Percentiles rank a stretch among this genome's conserved stretches.
Evolutionary conservation across 2,329 filamentous ascomycete species (phyloP).

Genomic region (Exophiala sp.): DNA sequence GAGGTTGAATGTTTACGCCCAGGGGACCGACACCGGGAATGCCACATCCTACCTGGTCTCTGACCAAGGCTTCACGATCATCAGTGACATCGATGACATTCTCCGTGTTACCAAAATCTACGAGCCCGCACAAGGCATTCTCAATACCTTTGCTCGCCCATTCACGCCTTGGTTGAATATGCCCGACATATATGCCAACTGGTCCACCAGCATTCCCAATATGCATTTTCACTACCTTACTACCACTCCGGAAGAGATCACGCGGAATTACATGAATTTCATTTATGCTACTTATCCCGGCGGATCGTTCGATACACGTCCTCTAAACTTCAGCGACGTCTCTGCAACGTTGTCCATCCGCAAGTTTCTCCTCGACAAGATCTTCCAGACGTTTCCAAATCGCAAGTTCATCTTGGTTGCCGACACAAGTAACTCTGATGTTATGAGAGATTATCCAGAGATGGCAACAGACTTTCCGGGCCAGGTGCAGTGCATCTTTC

Average conservation of each 20-base stretch:
- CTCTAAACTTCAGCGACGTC: slow-evolving; percentile 75
- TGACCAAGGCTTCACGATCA: slow-evolving; percentile 63
- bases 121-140: slow-evolving; percentile 66
- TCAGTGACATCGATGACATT: slow-evolving; percentile 78
- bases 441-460: slow-evolving; percentile 61
- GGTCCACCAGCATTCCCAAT: slow-evolving; percentile 63
- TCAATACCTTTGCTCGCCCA: slow-evolving; percentile 71
- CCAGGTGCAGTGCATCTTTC: slow-evolving; percentile 73
- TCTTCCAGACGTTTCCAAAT: slow-evolving; percentile 71
- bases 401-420: slow-evolving; percentile 73
- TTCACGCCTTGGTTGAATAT: slow-evolving; percentile 75
- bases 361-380: slow-evolving; percentile 64
- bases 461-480: slow-evolving; percentile 64
- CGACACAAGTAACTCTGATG: slow-evolving; percentile 72
- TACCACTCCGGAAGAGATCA: slow-evolving; percentile 74
- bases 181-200: slow-evolving; percentile 74
- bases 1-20: slow-evolving; percentile 64
- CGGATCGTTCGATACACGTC: slow-evolving; percentile 73
- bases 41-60: slow-evolving; percentile 75
- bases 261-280: slow-evolving; percentile 71
- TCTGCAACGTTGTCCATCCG: slow-evolving; percentile 69
- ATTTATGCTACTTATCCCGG: slow-evolving; percentile 75
- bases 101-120: slow-evolving; percentile 79
- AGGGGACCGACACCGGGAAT: slow-evolving; percentile 65
- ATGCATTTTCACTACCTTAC: slow-evolving; percentile 80